Conservation (phyloP, 106 monocot species). For the Triglochin maritima region DNA sequence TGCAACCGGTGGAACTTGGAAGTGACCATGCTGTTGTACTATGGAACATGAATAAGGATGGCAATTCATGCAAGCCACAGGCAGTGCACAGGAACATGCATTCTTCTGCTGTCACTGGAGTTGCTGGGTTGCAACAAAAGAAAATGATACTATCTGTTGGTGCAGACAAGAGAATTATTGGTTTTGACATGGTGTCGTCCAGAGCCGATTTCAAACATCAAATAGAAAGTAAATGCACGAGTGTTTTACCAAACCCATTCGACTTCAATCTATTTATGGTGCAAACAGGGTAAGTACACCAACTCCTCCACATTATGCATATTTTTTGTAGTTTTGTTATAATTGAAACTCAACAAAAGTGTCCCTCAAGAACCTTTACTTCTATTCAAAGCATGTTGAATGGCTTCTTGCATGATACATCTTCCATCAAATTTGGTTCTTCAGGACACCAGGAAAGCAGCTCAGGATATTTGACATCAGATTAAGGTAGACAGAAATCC, state of each 20-base stretch:
- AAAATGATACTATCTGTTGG: slow-evolving; percentile 70
- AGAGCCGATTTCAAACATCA: slow-evolving; percentile 61
- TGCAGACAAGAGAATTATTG: slow-evolving; percentile 68
- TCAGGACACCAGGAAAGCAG: slow-evolving; percentile 54
- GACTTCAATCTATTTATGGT: slow-evolving; percentile 96
- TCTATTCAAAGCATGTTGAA: no score
- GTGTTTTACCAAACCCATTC: slow-evolving; percentile 66
- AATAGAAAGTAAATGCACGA: slow-evolving; percentile 79
- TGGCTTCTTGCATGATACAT: no score
- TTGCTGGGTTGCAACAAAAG: slow-evolving; percentile 64
- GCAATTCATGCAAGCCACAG: slow-evolving; percentile 53
- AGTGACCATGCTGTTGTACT: slow-evolving; percentile 82
- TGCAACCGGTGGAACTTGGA: slow-evolving; percentile 44
- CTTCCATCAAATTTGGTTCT: not conserved
- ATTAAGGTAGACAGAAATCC: slow-evolving; percentile 54
- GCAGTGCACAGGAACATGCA: slow-evolving; percentile 42
- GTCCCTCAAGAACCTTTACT: no score
- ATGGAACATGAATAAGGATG: slow-evolving; percentile 43
- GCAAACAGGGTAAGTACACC: slow-evolving; percentile 55
- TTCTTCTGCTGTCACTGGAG: slow-evolving; percentile 89
- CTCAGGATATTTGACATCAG: slow-evolving; percentile 72
- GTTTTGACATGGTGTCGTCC: slow-evolving; percentile 43
- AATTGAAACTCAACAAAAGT: not conserved
- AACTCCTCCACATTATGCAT: no score
- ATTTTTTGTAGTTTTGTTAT: not conserved